Evolutionary conservation across 148 eudicot species (phyloP).

Genomic region (Silene latifolia): DNA sequence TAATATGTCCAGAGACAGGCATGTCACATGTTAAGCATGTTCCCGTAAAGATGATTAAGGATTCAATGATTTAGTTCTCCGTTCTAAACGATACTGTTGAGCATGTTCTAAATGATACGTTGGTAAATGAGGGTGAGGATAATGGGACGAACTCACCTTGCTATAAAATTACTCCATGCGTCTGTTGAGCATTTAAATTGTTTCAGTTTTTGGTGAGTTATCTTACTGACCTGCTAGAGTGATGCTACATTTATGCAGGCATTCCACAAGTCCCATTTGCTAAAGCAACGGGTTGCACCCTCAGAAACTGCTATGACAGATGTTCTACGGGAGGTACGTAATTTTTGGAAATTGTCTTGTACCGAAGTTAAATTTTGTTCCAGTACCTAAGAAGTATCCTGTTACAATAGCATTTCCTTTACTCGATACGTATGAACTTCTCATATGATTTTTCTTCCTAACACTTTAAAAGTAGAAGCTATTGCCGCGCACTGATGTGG

Average conservation of each 20-base stretch:
- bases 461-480: not conserved
- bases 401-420: not conserved
- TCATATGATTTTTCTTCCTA: not conserved
- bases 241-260: constrained; percentile 40
- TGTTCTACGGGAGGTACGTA: constrained; percentile 85
- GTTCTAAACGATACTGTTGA: too few species aligned
- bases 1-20: not conserved
- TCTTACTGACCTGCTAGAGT: not conserved
- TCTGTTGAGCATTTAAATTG: not conserved
- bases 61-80: not conserved
- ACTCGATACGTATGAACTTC: not conserved
- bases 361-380: not conserved
- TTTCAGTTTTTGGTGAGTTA: not conserved
- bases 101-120: too few species aligned
- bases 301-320: constrained; percentile 98
- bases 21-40: not conserved
- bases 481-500: not conserved
- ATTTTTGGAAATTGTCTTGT: constrained; percentile 8
- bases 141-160: not conserved
- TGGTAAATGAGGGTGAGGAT: too few species aligned
- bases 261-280: constrained; percentile 93
- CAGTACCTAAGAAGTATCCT: not conserved
- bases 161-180: not conserved
- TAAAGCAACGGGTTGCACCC: constrained; percentile 90
- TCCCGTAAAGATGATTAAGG: not conserved